Conservation (phyloP, 2,329 filamentous ascomycete species). For the Aspergillus awamori region DNA sequence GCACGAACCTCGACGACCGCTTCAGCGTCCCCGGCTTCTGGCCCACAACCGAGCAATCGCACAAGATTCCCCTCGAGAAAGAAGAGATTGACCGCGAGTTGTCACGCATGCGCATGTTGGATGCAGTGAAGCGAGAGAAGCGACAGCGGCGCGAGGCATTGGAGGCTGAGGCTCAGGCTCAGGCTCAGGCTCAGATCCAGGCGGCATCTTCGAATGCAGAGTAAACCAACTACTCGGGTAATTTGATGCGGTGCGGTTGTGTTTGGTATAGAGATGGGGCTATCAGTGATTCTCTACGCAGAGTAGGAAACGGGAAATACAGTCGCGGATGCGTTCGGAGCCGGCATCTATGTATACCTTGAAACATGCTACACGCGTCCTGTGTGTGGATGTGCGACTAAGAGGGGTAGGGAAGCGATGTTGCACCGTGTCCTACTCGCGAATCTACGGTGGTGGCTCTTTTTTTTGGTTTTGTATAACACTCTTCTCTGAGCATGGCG, state of each 20-base stretch:
- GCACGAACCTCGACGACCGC: conserved; percentile 91
- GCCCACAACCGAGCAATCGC: conserved; percentile 68
- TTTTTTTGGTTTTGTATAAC: conserved; percentile 29
- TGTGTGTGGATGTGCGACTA: background rate
- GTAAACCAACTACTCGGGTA: conserved; percentile 6
- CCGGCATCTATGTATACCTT: background rate
- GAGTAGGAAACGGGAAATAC: background rate
- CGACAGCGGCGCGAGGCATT: conserved; percentile 44
- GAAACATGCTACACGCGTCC: background rate
- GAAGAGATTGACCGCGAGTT: conserved; percentile 75
- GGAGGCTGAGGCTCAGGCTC: conserved; percentile 17
- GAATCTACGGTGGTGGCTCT: conserved; percentile 5
- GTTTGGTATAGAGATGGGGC: conserved; percentile 14
- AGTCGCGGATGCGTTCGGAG: background rate
- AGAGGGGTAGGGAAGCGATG: background rate
- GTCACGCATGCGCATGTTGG: conserved; percentile 63
- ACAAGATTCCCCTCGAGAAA: conserved; percentile 56
- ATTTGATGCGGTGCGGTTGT: background rate
- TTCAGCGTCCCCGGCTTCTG: conserved; percentile 92
- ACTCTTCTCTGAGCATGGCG: conserved; percentile 37
- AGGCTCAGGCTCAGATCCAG: conserved; percentile 11
- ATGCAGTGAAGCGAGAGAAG: conserved; percentile 51
- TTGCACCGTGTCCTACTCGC: conserved; percentile 24
- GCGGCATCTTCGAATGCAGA: conserved; percentile 17
- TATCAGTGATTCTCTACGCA: background rate